These are phyloP conservation scores for Xylariaceae sp. DNA, from an alignment of 2,329 filamentous ascomycete genomes.

Conservation along the genomic window DNA sequence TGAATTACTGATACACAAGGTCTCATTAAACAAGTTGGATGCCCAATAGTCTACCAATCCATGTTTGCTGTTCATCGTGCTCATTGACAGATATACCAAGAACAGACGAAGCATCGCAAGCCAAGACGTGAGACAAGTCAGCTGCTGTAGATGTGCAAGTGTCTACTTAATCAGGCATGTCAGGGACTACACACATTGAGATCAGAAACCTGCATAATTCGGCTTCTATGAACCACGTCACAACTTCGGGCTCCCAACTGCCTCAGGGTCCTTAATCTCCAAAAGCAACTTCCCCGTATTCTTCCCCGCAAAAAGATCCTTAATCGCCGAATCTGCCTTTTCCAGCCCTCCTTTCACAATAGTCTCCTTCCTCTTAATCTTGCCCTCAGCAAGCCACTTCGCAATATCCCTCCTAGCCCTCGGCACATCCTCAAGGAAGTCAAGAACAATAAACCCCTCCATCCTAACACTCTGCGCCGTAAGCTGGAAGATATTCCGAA, in stretches of 20 bases:
- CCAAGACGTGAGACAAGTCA: no score
- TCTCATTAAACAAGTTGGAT: no score
- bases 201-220: background rate
- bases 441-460: slow-evolving; percentile 73
- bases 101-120: no score
- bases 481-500: slow-evolving; percentile 30
- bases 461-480: slow-evolving; percentile 52
- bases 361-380: slow-evolving; percentile 68
- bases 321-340: slow-evolving; percentile 60
- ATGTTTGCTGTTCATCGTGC: no score
- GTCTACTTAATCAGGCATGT: no score
- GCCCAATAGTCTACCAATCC: no score
- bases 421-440: slow-evolving; percentile 58
- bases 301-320: slow-evolving; percentile 63
- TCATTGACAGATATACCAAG: no score
- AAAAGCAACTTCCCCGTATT: slow-evolving; percentile 69
- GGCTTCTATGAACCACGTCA: slow-evolving; percentile 9
- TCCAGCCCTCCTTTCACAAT: slow-evolving; percentile 67
- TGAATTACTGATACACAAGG: no score
- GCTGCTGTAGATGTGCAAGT: no score
- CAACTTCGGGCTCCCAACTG: slow-evolving; percentile 26
- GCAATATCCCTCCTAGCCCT: slow-evolving; percentile 59
- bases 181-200: no score
- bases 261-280: slow-evolving; percentile 43
- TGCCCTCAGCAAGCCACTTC: slow-evolving; percentile 69